Percentiles rank a stretch among this genome's conserved stretches.
Evolutionary conservation across 1,139 yeast genomes (phyloP).

Genomic region (Debaryomycetaceae sp.): DNA sequence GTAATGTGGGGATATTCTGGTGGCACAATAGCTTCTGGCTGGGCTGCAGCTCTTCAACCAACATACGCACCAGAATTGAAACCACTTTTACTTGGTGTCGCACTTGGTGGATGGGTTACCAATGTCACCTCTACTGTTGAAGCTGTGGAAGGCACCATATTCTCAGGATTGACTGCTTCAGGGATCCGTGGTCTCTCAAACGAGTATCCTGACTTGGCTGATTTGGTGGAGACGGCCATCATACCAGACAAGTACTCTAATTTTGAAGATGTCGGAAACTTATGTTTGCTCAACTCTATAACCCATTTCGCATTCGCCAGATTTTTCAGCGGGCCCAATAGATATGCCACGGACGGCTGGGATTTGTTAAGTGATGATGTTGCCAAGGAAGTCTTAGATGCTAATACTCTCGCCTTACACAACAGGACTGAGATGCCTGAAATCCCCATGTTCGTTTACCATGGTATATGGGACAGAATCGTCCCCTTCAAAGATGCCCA

Average conservation of each 20-base stretch:
- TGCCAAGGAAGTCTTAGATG: conserved; percentile 1
- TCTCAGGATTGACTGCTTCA: conserved; percentile 24
- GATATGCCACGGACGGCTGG: conserved; percentile 2
- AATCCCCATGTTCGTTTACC: conserved; percentile 24
- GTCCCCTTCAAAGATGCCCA: conserved; percentile 17
- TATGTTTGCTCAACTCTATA: conserved; percentile 1
- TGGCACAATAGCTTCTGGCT: conserved; percentile 33
- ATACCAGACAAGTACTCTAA: background rate
- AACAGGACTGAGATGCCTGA: conserved; percentile 14
- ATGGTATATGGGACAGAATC: conserved; percentile 21
- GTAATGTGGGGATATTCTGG: conserved; percentile 41
- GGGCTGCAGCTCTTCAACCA: conserved; percentile 36
- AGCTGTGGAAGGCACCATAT: conserved; percentile 18
- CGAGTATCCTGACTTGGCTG: conserved; percentile 22
- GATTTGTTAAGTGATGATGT: background rate
- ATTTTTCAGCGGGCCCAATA: conserved; percentile 4
- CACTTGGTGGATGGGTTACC: conserved; percentile 29
- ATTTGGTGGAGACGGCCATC: conserved; percentile 4
- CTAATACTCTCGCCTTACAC: conserved; percentile 12
- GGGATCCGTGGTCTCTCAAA: conserved; percentile 24
- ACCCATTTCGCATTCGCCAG: background rate
- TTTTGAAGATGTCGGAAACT: background rate
- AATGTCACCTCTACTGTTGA: conserved; percentile 19
- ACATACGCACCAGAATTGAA: conserved; percentile 29
- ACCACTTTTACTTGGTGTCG: conserved; percentile 20